These are phyloP conservation scores for Saccharomyces kudriavzevii DNA, from an alignment of 805 yeast genomes.

Conservation along the genomic window DNA sequence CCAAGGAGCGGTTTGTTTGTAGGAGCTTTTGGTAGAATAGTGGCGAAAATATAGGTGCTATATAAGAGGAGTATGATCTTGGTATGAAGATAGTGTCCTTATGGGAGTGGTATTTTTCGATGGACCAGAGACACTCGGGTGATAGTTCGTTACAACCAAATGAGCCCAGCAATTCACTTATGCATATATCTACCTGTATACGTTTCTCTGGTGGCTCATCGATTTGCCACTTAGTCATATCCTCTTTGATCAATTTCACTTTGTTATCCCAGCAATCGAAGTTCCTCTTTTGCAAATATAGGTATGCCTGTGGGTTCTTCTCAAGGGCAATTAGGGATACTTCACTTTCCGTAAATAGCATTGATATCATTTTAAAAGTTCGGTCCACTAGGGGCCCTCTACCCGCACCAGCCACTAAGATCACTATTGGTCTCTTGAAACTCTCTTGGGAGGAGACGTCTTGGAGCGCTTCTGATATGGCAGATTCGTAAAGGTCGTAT, in stretches of 20 bases:
- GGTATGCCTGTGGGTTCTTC: conserved; percentile 55
- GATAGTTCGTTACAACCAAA: conserved; percentile 87
- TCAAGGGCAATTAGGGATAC: conserved; percentile 55
- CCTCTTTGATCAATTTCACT: conserved; percentile 47
- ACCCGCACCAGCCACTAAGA: conserved; percentile 80
- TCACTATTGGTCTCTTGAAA: conserved; percentile 21
- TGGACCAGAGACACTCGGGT: conserved; percentile 64
- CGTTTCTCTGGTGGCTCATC: conserved; percentile 13
- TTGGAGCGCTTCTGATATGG: conserved; percentile 48
- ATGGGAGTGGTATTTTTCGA: conserved; percentile 35
- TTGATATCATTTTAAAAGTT: conserved; percentile 36
- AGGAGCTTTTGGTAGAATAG: conserved; percentile 35
- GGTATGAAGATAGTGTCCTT: conserved; percentile 54
- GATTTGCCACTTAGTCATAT: conserved; percentile 46
- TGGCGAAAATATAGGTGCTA: conserved; percentile 65
- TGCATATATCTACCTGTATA: conserved; percentile 45
- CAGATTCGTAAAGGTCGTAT: conserved; percentile 59
- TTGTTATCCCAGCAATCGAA: conserved; percentile 42
- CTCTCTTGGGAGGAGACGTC: conserved; percentile 24
- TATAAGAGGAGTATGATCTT: conserved; percentile 44
- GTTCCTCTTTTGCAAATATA: conserved; percentile 43
- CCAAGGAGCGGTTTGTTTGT: conserved; percentile 23
- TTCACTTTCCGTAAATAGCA: conserved; percentile 18
- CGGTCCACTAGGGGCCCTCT: conserved; percentile 70
- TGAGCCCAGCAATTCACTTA: conserved; percentile 81